Evolutionary conservation across 208 protist species (phyloP).

Genomic region (Trypanosoma cruzi): DNA sequence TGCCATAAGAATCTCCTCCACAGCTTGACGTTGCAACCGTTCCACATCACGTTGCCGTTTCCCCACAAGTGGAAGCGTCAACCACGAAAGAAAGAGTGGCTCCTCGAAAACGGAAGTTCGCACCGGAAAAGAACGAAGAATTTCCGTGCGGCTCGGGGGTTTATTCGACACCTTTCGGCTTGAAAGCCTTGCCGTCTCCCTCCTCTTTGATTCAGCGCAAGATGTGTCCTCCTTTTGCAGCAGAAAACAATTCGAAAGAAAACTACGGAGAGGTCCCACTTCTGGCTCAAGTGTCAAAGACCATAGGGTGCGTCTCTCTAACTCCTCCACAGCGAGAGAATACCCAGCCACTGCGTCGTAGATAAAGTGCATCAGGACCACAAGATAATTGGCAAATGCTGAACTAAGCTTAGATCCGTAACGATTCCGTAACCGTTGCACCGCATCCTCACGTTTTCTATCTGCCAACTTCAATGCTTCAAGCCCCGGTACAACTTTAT

Average conservation of each 20-base stretch:
- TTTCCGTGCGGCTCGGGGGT: constrained; percentile 17
- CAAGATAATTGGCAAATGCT: constrained; percentile 47
- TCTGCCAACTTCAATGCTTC: constrained; percentile 29
- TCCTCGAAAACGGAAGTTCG: constrained; percentile 28
- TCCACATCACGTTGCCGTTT: constrained; percentile 46
- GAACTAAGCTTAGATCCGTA: constrained; percentile 56
- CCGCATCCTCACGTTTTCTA: constrained; percentile 36
- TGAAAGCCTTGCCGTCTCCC: constrained; percentile 19
- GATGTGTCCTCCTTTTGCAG: constrained; percentile 27
- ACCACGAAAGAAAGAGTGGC: constrained; percentile 49
- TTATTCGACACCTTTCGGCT: constrained; percentile 30
- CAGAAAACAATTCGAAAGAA: constrained; percentile 65
- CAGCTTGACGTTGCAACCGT: constrained; percentile 46
- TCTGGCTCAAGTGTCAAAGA: constrained; percentile 58
- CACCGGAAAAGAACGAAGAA: constrained; percentile 51
- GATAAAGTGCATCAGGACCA: constrained; percentile 70
- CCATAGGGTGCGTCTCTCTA: constrained; percentile 70
- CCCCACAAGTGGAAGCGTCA: constrained; percentile 52
- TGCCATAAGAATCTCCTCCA: constrained; percentile 87
- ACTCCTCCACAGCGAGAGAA: constrained; percentile 60
- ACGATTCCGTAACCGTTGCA: constrained; percentile 62
- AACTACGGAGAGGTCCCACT: constrained; percentile 51
- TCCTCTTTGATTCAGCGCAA: constrained; percentile 23
- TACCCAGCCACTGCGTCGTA: constrained; percentile 81
- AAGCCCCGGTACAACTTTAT: constrained; percentile 42